Evolutionary conservation across 2,329 filamentous ascomycete species (phyloP).

Genomic region (Dactylellina cionopaga): DNA sequence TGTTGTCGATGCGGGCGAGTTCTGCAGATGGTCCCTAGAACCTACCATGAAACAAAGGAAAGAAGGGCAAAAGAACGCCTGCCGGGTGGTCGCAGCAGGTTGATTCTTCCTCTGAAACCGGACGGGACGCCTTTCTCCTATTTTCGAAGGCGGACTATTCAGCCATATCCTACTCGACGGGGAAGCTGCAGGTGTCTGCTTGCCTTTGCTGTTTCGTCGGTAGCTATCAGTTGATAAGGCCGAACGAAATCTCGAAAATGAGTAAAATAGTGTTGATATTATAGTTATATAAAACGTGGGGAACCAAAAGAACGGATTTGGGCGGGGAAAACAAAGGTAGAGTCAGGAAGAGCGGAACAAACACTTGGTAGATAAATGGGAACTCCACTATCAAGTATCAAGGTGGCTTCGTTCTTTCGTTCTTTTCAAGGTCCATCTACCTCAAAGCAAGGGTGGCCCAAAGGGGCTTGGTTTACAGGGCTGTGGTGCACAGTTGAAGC

Average conservation of each 20-base stretch:
- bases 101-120: constrained; percentile 8
- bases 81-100: neutral
- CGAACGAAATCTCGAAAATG: neutral
- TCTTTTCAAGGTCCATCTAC: constrained; percentile 18
- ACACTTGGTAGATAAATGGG: constrained; percentile 24
- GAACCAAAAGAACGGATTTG: neutral
- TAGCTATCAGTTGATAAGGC: constrained; percentile 12
- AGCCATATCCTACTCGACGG: constrained; percentile 19
- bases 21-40: neutral
- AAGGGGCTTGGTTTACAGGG: constrained; percentile 2
- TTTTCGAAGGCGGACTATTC: neutral
- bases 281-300: constrained; percentile 27
- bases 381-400: constrained; percentile 25
- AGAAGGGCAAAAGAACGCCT: constrained; percentile 8
- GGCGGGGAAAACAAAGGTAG: constrained; percentile 5
- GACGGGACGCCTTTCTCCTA: constrained; percentile 4
- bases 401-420: constrained; percentile 17
- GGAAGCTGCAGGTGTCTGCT: constrained; percentile 26
- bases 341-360: constrained; percentile 4
- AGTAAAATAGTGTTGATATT: constrained; percentile 17
- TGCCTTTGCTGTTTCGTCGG: constrained; percentile 28
- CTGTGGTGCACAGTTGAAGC: too few species aligned
- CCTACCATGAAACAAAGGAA: constrained; percentile 7
- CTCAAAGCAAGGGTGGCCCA: constrained; percentile 35
- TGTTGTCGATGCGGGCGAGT: constrained; percentile 7